Evolutionary conservation across 2,329 filamentous ascomycete genomes (phyloP).

Genomic region (Neonectria neomacrospora): DNA sequence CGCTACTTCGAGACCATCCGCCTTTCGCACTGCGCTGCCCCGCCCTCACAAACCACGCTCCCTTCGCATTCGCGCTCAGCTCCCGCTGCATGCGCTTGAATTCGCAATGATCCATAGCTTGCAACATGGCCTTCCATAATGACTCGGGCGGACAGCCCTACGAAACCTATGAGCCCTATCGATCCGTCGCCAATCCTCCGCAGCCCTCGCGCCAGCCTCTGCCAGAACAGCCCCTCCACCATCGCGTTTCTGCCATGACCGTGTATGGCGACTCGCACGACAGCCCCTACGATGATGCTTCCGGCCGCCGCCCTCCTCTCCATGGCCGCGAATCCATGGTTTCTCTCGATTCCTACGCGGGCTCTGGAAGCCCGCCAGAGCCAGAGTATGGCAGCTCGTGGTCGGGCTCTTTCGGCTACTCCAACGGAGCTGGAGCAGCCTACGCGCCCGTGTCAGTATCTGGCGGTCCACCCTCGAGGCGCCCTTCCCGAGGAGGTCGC

Average conservation of each 20-base stretch:
- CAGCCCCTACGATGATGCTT: constrained; percentile 45
- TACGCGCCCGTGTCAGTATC: constrained; percentile 45
- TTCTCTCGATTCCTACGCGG: constrained; percentile 51
- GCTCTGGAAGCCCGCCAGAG: constrained; percentile 32
- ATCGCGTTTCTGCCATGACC: constrained; percentile 50
- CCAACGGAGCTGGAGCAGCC: constrained; percentile 36
- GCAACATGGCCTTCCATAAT: constrained; percentile 48
- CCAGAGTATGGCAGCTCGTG: constrained; percentile 35
- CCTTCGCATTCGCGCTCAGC: neutral
- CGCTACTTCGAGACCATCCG: neutral
- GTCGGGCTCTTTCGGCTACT: constrained; percentile 47
- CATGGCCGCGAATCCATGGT: constrained; percentile 53
- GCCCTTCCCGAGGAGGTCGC: constrained; percentile 41
- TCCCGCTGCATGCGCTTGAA: neutral
- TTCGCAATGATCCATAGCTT: constrained; percentile 38
- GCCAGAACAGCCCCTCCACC: constrained; percentile 39
- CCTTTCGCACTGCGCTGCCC: neutral
- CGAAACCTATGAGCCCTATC: constrained; percentile 30
- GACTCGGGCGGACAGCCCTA: constrained; percentile 46
- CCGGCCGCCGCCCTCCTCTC: constrained; percentile 36
- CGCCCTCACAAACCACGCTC: neutral
- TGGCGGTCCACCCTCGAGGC: constrained; percentile 33
- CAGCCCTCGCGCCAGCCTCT: constrained; percentile 8
- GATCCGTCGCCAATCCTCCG: neutral
- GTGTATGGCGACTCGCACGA: constrained; percentile 46